Percentiles rank a stretch among this genome's conserved stretches.
Evolutionary conservation across 495 filamentous ascomycete genomes (phyloP).

Genomic region (Daldinia vernicosa): DNA sequence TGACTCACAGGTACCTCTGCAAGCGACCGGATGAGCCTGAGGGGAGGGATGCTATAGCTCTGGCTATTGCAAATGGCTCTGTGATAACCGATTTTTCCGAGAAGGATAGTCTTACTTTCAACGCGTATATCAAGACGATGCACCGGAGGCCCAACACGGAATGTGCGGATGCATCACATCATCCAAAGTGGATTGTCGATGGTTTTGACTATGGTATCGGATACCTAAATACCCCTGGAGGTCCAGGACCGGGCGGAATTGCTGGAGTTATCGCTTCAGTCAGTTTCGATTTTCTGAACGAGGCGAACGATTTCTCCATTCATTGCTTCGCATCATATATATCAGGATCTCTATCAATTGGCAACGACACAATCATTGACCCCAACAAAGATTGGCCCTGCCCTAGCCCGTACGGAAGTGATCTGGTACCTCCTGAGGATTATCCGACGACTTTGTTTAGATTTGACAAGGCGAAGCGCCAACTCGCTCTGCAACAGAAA

Average conservation of each 20-base stretch:
- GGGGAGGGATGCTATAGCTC: not conserved
- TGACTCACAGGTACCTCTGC: slow-evolving; percentile 12
- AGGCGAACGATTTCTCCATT: slow-evolving; percentile 14
- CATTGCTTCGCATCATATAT: not conserved
- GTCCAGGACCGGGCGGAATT: not conserved
- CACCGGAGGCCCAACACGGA: slow-evolving; percentile 15
- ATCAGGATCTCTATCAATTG: not conserved
- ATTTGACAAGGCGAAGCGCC: slow-evolving; percentile 7
- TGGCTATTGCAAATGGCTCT: slow-evolving; percentile 9
- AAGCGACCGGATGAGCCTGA: not conserved
- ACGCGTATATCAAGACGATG: slow-evolving; percentile 1
- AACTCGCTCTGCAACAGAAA: slow-evolving; percentile 1
- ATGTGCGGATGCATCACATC: slow-evolving; percentile 9
- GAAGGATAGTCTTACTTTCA: not conserved
- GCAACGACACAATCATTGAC: slow-evolving; percentile 18
- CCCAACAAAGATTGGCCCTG: slow-evolving; percentile 7
- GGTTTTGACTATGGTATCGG: not conserved
- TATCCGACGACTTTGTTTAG: slow-evolving; percentile 18
- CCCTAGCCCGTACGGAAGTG: not conserved
- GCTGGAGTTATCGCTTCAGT: slow-evolving; percentile 5
- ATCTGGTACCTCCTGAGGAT: slow-evolving; percentile 4
- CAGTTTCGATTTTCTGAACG: slow-evolving; percentile 13
- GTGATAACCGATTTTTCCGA: slow-evolving; percentile 14
- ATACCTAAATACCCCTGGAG: not conserved
- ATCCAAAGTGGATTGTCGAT: slow-evolving; percentile 11